Evolutionary conservation across 2,329 filamentous ascomycete species (phyloP).

Genomic region (Trichoderma afroharzianum): DNA sequence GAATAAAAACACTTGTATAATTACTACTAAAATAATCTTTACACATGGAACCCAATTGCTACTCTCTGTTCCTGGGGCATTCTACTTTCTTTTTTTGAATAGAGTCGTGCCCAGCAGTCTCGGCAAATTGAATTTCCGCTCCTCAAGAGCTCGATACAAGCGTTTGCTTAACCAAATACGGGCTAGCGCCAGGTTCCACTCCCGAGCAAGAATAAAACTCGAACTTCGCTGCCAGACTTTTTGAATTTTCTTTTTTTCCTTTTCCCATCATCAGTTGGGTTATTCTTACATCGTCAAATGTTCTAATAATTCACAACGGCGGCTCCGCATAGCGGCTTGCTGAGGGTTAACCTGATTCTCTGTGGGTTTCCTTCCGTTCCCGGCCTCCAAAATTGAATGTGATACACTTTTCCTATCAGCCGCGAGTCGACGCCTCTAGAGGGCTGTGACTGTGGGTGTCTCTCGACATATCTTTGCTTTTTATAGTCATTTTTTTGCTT

Average conservation of each 20-base stretch:
- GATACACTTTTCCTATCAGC: slow-evolving; percentile 47
- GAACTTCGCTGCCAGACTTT: slow-evolving; percentile 8
- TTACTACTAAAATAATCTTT: background rate
- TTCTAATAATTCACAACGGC: slow-evolving; percentile 42
- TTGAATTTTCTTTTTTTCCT: slow-evolving; percentile 30
- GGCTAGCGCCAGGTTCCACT: background rate
- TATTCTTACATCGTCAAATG: slow-evolving; percentile 51
- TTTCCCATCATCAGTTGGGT: slow-evolving; percentile 43
- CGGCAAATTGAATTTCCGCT: slow-evolving; percentile 10
- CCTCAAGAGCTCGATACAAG: background rate
- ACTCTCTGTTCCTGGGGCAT: background rate
- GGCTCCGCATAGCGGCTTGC: slow-evolving; percentile 54
- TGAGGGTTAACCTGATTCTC: slow-evolving; percentile 46
- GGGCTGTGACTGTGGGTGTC: slow-evolving; percentile 49
- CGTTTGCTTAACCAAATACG: background rate
- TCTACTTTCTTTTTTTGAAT: background rate
- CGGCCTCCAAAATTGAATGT: slow-evolving; percentile 48
- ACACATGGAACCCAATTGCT: background rate
- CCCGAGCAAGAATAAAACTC: slow-evolving; percentile 20
- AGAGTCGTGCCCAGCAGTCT: background rate
- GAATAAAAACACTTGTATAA: background rate
- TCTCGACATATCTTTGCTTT: slow-evolving; percentile 14
- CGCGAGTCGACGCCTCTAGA: slow-evolving; percentile 32
- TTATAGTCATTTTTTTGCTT: background rate
- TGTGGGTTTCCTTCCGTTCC: slow-evolving; percentile 55